phyloP scores from a whole-genome alignment of 2,329 filamentous ascomycete species.

The Penicillium sp. region DNA sequence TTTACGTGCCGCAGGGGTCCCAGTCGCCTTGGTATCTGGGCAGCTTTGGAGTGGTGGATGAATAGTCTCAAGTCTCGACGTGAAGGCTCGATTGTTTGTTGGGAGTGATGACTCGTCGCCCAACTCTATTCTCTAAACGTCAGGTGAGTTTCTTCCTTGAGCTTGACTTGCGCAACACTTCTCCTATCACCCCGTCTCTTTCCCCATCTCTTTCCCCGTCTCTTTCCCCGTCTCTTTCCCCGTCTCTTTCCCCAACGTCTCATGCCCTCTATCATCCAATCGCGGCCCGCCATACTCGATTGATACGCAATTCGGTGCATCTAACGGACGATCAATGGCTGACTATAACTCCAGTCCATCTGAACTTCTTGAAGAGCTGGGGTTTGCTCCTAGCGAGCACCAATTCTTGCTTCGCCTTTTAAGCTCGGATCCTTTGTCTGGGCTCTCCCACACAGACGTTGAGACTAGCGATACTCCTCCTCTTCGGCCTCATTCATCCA shows the following conservation, averaged over 20 bases:
- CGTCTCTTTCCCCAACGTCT: neutral
- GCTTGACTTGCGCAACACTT: neutral
- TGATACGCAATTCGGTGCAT: neutral
- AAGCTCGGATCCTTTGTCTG: slow-evolving; percentile 1
- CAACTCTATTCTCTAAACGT: neutral
- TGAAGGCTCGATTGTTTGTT: neutral
- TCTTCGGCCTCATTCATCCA: neutral
- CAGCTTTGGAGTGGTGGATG: neutral
- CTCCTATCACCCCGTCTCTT: neutral
- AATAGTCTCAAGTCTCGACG: neutral
- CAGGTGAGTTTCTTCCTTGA: neutral
- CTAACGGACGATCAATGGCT: neutral
- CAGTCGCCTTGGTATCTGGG: too few species aligned
- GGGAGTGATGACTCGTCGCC: neutral
- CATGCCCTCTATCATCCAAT: neutral
- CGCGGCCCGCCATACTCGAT: neutral
- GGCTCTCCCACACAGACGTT: neutral
- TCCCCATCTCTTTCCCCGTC: neutral
- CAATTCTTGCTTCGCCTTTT: slow-evolving; percentile 1
- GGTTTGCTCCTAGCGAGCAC: neutral
- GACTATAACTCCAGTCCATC: neutral
- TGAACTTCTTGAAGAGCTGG: slow-evolving; percentile 1
- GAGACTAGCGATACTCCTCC: neutral
- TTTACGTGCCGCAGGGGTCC: too few species aligned
- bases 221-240: neutral